Conservation (phyloP, 371 early-diverging fungal species). For the Syncephalastrum sp. region DNA sequence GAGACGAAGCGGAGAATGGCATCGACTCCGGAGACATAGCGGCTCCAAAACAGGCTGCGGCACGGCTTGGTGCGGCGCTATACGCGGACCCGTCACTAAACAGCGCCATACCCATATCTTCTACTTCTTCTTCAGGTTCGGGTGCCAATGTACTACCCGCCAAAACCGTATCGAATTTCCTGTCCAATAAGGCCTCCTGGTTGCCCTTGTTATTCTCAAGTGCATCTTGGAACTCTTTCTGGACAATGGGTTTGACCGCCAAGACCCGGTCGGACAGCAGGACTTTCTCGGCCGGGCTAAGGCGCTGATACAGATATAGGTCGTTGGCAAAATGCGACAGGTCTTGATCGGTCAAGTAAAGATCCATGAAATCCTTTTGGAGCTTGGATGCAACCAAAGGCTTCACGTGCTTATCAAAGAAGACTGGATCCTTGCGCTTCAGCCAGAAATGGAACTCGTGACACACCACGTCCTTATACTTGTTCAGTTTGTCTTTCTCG, state of each 20-base stretch:
- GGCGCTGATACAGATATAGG: slow-evolving; percentile 27
- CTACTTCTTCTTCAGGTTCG: not conserved
- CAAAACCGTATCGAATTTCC: slow-evolving; percentile 18
- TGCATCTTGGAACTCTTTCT: slow-evolving; percentile 28
- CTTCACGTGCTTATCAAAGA: slow-evolving; percentile 39
- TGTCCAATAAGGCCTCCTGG: too few species aligned
- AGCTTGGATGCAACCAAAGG: slow-evolving; percentile 54
- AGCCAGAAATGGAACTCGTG: slow-evolving; percentile 61
- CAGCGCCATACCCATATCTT: not conserved
- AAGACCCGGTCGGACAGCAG: slow-evolving; percentile 43
- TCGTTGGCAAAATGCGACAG: slow-evolving; percentile 29
- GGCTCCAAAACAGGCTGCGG: too few species aligned
- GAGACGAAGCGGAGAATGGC: too few species aligned
- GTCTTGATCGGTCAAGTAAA: slow-evolving; percentile 42
- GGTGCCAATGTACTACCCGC: slow-evolving; percentile 16
- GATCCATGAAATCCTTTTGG: slow-evolving; percentile 51
- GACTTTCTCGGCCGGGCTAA: slow-evolving; percentile 45
- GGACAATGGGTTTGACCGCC: slow-evolving; percentile 23
- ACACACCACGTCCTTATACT: slow-evolving; percentile 35
- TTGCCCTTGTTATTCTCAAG: slow-evolving; percentile 2
- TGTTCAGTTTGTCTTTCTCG: slow-evolving; percentile 21
- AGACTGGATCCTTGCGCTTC: slow-evolving; percentile 46
- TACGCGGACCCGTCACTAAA: too few species aligned
- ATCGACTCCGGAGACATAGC: not conserved
- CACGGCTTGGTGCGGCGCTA: not conserved